These are phyloP conservation scores for Cercophora scortea DNA, from an alignment of 495 filamentous ascomycete species.

Conservation along the genomic window DNA sequence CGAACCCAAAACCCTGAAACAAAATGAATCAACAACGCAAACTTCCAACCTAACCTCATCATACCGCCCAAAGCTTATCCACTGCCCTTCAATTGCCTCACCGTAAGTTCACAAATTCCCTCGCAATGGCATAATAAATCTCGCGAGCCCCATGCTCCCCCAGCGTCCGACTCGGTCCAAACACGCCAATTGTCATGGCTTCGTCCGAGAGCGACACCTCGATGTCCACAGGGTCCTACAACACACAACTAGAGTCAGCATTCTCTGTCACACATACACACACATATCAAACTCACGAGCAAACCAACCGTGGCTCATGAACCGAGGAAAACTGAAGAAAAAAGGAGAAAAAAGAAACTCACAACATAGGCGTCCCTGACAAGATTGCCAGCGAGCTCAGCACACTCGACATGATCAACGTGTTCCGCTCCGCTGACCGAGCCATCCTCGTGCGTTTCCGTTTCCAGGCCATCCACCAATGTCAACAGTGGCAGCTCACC, in stretches of 20 bases:
- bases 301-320: too few relatives aligned
- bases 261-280: neutral
- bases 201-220: slow-evolving; percentile 41
- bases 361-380: slow-evolving; percentile 27
- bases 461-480: neutral
- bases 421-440: neutral
- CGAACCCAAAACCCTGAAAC: too few relatives aligned
- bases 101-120: neutral
- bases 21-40: too few relatives aligned
- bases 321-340: neutral
- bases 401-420: neutral
- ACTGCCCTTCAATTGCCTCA: neutral
- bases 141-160: neutral
- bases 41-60: too few relatives aligned
- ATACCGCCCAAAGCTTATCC: too few relatives aligned
- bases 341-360: neutral
- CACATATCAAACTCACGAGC: too few relatives aligned
- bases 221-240: slow-evolving; percentile 46
- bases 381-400: slow-evolving; percentile 11
- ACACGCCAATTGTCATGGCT: slow-evolving; percentile 47
- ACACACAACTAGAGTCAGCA: neutral
- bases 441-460: neutral
- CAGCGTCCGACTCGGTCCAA: slow-evolving; percentile 21
- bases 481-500: neutral
- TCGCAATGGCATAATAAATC: slow-evolving; percentile 5